Evolutionary conservation across 805 yeast species (phyloP), one percentile per base, ranked within the genome.

Genomic region (Candida chauliodis): DNA sequence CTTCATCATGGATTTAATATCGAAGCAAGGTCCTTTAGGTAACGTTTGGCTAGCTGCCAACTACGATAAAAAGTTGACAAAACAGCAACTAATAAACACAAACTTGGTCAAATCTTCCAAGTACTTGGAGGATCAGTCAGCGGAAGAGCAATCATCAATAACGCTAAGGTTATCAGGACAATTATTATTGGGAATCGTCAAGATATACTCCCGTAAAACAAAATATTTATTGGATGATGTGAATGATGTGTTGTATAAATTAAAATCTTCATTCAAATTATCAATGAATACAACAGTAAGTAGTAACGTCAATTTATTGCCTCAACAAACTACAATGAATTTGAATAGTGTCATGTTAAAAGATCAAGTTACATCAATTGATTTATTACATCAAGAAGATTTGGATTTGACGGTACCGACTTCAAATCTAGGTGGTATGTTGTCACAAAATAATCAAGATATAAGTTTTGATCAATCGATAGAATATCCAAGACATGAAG

Each of bases 11-110:
- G 35, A 26, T 27, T 57, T 79, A 22, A 66, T 81, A 15, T 69
- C 85, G 2, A 80, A 77, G 43, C 81, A 81, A 53, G 95, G 95
- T 2, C 95, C 95, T 1, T 66, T 89, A 43, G 95, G 95, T 2
- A 85, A 82, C 47, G 89, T 88, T 7, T 89, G 96, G 96, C 69
- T 89, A 33, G 96, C 96, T 8, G 91, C 96, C 15, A 89, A 86
- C 55, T 73, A 89, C 61, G 95, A 89, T 49, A 78, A 79, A 50
- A 82, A 81, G 48, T 73, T 86, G 23, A 73, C 89, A 30, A 82
- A 83, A 50, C 78, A 76, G 37, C 91, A 85, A 53, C 68, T 82
- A 31, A 66, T 87, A 34, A 80, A 76, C 49, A 82, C 96, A 10
- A 76, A 84, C 49, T 80, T 90, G 41, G 55, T 75, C 10, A 74